These are phyloP conservation scores for Parmelia sp. DNA, from an alignment of 495 filamentous ascomycete genomes.

Conservation along the genomic window DNA sequence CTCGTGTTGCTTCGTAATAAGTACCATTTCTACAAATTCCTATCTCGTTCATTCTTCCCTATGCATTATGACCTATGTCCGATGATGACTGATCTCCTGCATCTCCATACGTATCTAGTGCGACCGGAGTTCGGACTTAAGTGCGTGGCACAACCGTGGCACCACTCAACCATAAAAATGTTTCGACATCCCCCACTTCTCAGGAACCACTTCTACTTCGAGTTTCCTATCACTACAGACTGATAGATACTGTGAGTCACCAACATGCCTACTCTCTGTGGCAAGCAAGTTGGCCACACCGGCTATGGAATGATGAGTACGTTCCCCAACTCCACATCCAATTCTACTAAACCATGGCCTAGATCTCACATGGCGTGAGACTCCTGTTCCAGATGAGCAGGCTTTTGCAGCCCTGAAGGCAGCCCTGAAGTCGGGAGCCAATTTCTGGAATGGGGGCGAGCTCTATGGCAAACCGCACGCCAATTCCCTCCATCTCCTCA, in stretches of 20 bases:
- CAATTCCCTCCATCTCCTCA: constrained; percentile 57
- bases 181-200: not conserved
- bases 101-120: not conserved
- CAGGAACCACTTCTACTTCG: not conserved
- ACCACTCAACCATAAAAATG: not conserved
- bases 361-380: constrained; percentile 70
- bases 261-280: constrained; percentile 39
- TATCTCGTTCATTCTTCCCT: not conserved
- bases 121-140: not conserved
- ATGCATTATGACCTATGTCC: not conserved
- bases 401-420: constrained; percentile 63
- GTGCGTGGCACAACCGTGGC: not conserved
- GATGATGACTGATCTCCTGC: not conserved
- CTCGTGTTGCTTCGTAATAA: too few species aligned
- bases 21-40: too few species aligned
- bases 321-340: not conserved
- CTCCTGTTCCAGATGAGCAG: constrained; percentile 51
- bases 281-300: constrained; percentile 47
- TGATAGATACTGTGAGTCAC: not conserved
- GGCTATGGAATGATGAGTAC: constrained; percentile 56
- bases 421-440: constrained; percentile 58
- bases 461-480: constrained; percentile 67
- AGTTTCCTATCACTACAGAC: not conserved
- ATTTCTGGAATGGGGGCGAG: constrained; percentile 77
- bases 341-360: constrained; percentile 37